These are phyloP conservation scores for Scheffersomyces titani DNA, from an alignment of 1,139 yeast species.

Conservation along the genomic window DNA sequence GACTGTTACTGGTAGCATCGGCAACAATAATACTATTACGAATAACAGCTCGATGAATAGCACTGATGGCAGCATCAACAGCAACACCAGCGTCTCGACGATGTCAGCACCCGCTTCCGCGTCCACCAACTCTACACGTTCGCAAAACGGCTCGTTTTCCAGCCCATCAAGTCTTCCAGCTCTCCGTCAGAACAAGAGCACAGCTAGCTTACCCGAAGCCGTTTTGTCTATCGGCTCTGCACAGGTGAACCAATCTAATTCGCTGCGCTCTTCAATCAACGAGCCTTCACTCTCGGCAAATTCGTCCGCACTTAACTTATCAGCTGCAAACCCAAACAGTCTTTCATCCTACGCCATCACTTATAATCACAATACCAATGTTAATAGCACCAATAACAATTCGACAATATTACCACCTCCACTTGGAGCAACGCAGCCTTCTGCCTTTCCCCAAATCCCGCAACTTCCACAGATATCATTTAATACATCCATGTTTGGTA, in stretches of 20 bases:
- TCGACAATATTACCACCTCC: constrained; percentile 1
- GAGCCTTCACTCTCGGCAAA: not conserved
- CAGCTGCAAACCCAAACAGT: not conserved
- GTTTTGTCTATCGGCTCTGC: not conserved
- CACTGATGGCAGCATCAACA: not conserved
- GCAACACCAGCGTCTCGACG: not conserved
- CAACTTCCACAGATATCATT: constrained; percentile 27
- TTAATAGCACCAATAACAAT: not conserved
- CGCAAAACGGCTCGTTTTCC: not conserved
- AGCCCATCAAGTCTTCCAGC: not conserved
- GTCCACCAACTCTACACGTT: not conserved
- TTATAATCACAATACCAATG: constrained; percentile 1
- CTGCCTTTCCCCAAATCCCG: constrained; percentile 13
- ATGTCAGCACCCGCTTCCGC: not conserved
- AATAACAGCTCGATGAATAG: not conserved
- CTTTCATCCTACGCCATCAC: constrained; percentile 1
- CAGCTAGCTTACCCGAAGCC: not conserved
- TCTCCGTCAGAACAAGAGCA: not conserved
- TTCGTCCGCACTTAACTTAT: not conserved
- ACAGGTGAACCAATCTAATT: not conserved
- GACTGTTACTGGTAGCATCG: not conserved
- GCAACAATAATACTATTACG: not conserved
- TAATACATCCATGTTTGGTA: constrained; percentile 43
- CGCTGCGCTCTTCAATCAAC: not conserved
- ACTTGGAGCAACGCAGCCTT: not conserved